Conservation (phyloP, 1,284 basidiomycete species). For the Somion occarium region DNA sequence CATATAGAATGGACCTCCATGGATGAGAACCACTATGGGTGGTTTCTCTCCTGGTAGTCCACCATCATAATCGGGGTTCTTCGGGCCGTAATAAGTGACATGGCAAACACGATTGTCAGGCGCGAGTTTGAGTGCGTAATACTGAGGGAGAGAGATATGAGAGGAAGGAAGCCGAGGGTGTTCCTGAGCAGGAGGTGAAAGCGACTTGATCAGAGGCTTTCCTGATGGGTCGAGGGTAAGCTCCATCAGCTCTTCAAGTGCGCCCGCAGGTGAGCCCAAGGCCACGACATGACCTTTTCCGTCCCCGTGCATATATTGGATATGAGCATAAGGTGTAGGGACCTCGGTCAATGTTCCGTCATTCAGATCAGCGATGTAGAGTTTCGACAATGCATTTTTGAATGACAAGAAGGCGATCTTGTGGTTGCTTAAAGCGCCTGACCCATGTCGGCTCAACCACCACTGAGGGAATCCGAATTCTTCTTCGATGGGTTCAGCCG, state of each 20-base stretch:
- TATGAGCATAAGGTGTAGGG: slow-evolving; percentile 14
- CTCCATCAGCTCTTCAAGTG: slow-evolving; percentile 13
- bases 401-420: slow-evolving; percentile 12
- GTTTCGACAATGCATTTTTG: slow-evolving; percentile 5
- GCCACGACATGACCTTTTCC: slow-evolving; percentile 16
- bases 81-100: slow-evolving; percentile 58
- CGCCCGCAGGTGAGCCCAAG: slow-evolving; percentile 11
- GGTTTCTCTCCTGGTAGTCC: slow-evolving; percentile 48
- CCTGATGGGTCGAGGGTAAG: slow-evolving; percentile 13
- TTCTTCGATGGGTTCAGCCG: slow-evolving; percentile 5
- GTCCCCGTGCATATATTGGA: slow-evolving; percentile 16
- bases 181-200: not conserved
- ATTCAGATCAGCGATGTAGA: slow-evolving; percentile 12
- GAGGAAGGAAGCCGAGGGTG: not conserved
- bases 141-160: not conserved
- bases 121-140: not conserved
- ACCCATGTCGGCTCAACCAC: slow-evolving; percentile 17
- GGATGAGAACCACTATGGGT: slow-evolving; percentile 57
- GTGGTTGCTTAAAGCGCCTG: slow-evolving; percentile 6
- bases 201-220: not conserved
- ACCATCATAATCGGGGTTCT: slow-evolving; percentile 52
- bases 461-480: slow-evolving; percentile 33
- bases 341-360: slow-evolving; percentile 13
- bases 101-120: slow-evolving; percentile 30
- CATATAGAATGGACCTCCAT: slow-evolving; percentile 62